These are phyloP conservation scores for Cercophora scortea DNA, from an alignment of 495 filamentous ascomycete genomes.

Conservation along the genomic window DNA sequence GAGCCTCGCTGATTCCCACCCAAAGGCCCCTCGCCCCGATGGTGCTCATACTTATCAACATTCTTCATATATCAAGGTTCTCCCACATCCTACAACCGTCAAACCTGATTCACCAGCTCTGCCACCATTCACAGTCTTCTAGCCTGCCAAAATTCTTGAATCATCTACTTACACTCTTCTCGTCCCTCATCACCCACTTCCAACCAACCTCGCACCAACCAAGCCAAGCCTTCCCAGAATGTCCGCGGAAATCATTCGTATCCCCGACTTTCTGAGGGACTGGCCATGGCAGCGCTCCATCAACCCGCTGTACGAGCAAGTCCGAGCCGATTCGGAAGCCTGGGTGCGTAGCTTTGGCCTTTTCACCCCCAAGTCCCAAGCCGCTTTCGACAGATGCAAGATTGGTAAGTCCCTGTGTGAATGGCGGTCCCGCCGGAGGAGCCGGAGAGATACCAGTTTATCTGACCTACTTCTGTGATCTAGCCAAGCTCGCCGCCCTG, in stretches of 20 bases:
- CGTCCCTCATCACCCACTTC: slow-evolving; percentile 1
- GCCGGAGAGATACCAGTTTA: background rate
- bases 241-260: background rate
- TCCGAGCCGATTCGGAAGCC: background rate
- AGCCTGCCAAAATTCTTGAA: too few species aligned
- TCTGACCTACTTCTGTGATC: background rate
- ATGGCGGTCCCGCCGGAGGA: background rate
- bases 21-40: too few species aligned
- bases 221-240: background rate
- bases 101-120: too few species aligned
- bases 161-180: too few species aligned
- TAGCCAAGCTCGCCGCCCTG: background rate
- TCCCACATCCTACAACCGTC: too few species aligned
- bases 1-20: too few species aligned
- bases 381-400: background rate
- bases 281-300: background rate
- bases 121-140: too few species aligned
- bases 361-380: background rate
- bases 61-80: too few species aligned
- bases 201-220: background rate
- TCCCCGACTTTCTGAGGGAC: background rate
- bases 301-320: background rate
- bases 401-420: background rate
- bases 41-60: too few species aligned
- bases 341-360: background rate